Evolutionary conservation across 768 basidiomycete species (phyloP).

Genomic region (Mycena metata): DNA sequence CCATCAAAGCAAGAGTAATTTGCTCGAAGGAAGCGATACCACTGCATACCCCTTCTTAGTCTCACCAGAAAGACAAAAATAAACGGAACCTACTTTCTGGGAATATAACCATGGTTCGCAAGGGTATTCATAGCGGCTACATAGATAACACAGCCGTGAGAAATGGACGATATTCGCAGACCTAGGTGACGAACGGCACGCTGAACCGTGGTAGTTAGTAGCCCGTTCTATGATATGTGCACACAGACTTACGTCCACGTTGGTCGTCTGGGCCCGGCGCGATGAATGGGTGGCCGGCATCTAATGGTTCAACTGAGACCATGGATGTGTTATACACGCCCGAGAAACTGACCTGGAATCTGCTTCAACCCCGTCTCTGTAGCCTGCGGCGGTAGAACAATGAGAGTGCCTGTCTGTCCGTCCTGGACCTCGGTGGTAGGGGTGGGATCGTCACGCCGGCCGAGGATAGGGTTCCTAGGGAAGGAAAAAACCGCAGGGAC

Average conservation of each 20-base stretch:
- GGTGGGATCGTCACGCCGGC: conserved; percentile 4
- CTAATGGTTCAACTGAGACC: conserved; percentile 3
- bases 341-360: conserved; percentile 22
- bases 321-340: neutral
- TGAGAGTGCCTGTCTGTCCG: conserved; percentile 33
- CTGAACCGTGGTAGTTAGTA: neutral
- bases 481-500: neutral
- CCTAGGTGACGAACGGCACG: conserved; percentile 29
- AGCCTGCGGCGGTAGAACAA: conserved; percentile 26
- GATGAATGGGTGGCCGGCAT: conserved; percentile 37
- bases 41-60: conserved; percentile 1
- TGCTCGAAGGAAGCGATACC: conserved; percentile 40
- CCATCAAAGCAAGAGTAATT: conserved; percentile 35
- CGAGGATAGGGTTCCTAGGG: neutral
- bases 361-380: conserved; percentile 35
- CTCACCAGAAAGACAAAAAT: neutral
- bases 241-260: conserved; percentile 32
- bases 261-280: conserved; percentile 37
- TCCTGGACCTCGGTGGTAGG: conserved; percentile 33
- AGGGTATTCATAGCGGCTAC: conserved; percentile 39
- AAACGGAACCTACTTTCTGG: conserved; percentile 22
- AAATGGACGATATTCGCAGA: neutral
- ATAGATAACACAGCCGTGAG: neutral
- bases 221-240: neutral
- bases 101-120: conserved; percentile 34